phyloP scores from a whole-genome alignment of 805 yeast genomes.

The Schwanniomyces sp. region DNA sequence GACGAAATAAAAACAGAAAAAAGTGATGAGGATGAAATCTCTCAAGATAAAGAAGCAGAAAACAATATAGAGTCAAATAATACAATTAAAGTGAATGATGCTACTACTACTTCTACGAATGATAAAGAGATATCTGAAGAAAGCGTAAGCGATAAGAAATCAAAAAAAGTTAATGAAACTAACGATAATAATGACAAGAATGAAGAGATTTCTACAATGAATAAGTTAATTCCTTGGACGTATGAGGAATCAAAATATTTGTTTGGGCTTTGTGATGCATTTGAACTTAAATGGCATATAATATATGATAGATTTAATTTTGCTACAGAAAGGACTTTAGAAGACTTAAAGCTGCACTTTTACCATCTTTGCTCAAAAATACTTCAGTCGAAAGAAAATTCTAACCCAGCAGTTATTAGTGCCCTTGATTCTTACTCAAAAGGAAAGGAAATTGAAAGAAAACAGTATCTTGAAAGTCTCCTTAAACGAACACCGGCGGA shows the following conservation, averaged over 20 bases:
- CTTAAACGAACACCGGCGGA: conserved; percentile 90
- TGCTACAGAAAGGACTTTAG: conserved; percentile 48
- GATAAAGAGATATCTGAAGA: not conserved
- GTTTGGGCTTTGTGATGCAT: conserved; percentile 65
- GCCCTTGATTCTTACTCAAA: conserved; percentile 65
- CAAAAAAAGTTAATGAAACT: conserved; percentile 3
- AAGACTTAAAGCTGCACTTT: conserved; percentile 82
- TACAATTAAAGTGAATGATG: conserved; percentile 6
- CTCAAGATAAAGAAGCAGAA: not conserved
- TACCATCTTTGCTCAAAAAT: conserved; percentile 65
- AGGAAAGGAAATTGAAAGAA: conserved; percentile 73
- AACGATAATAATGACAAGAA: conserved; percentile 15
- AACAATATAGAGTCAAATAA: conserved; percentile 5
- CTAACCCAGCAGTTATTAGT: conserved; percentile 51
- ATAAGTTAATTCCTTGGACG: conserved; percentile 52
- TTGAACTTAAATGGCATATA: conserved; percentile 66
- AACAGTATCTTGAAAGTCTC: conserved; percentile 73
- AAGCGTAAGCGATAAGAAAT: not conserved
- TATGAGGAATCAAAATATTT: conserved; percentile 76
- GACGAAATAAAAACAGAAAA: conserved; percentile 13
- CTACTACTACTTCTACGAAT: conserved; percentile 3
- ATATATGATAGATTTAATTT: conserved; percentile 59
- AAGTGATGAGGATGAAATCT: conserved; percentile 12
- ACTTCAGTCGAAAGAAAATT: conserved; percentile 39
- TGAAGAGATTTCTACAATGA: conserved; percentile 12